Base-by-base conservation (phyloP, 306 rosid species). In the Alnus glutinosa region DNA sequence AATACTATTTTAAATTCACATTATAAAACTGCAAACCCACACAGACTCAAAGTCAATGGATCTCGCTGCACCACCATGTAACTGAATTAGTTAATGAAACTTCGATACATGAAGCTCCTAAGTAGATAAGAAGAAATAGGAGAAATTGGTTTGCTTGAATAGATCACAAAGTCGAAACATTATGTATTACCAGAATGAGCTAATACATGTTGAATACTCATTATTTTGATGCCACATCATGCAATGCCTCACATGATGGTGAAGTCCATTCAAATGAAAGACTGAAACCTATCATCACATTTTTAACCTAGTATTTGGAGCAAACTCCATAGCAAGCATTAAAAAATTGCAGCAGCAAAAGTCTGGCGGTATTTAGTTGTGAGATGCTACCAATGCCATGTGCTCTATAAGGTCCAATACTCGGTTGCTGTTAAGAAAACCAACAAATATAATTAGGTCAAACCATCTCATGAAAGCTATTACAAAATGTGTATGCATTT, bases 381-480 rank as follows among this genome's bases (percentile, higher is more conserved):
- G 79, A 5, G 96, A 91, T 73, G 88, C 97, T 75, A 93, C 94
- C 88, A 96, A 74, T 13, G 98, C 90, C 96, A 96, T 96, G 91
- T 96, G 99, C 85, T 87, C 96, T 54, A 96, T 85, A 49, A 96
- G 99, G 86, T 96, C 99, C 92, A 96, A 85, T 70, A 96, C 99
- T 42, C 99, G 94, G 85, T 81, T 91, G 88, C 99, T 96, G 94
- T 71, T 49, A 70, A 84, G 11, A 13, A 28, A 83, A 6, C 39
- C 18, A 30, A 57, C 51, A 42, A 57, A 16, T 32, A 70, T 37
- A 30, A 70, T 36, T 36, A 71, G 52, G 75, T 61, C 78, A 70
- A 48, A 30, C 32, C 47, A 55, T 18, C 28, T 48, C 7, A 36
- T 23, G 19, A 13, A 14, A 39, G 73, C 23, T 9, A 50, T 55